phyloP scores from a whole-genome alignment of 179 eudicot species.

The Drosera spatulata region DNA sequence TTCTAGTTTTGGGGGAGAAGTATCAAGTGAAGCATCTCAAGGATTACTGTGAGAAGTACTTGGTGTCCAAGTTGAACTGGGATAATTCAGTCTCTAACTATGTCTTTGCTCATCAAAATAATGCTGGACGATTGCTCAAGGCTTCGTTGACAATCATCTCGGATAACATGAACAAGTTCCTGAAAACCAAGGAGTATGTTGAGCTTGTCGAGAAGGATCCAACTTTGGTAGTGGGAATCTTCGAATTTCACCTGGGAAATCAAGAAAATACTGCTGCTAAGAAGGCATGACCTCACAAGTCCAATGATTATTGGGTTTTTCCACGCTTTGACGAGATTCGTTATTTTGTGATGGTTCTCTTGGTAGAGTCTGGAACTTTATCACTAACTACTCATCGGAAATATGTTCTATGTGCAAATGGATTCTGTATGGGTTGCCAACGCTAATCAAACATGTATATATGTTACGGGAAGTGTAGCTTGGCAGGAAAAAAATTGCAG shows the following conservation, averaged over 20 bases:
- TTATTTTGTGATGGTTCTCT: too few species aligned
- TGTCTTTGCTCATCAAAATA: constrained; percentile 70
- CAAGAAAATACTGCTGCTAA: constrained; percentile 65
- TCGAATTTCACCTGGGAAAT: constrained; percentile 65
- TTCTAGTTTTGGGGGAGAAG: constrained; percentile 65
- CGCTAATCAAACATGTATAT: too few species aligned
- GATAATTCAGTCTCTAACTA: constrained; percentile 50
- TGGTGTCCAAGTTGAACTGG: constrained; percentile 61
- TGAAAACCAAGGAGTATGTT: constrained; percentile 50
- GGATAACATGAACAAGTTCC: constrained; percentile 64
- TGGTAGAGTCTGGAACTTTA: too few species aligned
- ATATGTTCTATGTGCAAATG: too few species aligned
- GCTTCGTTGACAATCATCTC: constrained; percentile 51
- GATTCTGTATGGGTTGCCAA: too few species aligned
- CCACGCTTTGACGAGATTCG: too few species aligned
- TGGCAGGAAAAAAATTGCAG: too few species aligned
- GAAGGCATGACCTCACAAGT: background rate
- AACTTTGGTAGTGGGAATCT: constrained; percentile 57
- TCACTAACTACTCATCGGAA: too few species aligned
- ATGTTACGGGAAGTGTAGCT: too few species aligned
- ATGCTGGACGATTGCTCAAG: constrained; percentile 51
- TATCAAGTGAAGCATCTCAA: constrained; percentile 76
- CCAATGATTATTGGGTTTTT: too few species aligned
- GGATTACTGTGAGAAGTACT: constrained; percentile 62
- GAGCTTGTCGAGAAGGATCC: constrained; percentile 81